These are phyloP conservation scores for Pycnococcus provasolii DNA, from an alignment of 139 green algal genomes.

Conservation along the genomic window DNA sequence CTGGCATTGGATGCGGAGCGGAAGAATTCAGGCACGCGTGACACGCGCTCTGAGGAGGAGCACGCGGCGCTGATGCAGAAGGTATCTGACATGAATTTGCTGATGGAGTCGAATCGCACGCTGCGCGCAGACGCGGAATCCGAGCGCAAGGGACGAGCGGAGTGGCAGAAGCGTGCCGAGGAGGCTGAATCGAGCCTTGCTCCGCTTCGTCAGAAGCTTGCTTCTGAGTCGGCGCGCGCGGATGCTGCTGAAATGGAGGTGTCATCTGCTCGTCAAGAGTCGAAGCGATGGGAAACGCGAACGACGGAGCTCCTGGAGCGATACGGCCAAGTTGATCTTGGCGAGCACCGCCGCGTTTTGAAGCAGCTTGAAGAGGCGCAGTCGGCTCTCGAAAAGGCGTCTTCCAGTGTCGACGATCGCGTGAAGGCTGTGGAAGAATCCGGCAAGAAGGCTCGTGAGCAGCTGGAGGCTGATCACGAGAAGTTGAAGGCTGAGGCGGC, in stretches of 20 bases:
- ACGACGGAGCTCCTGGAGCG: conserved; percentile 17
- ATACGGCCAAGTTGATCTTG: conserved; percentile 25
- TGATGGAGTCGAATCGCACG: no score
- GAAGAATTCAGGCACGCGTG: no score
- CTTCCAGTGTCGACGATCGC: background rate
- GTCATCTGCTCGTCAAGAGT: background rate
- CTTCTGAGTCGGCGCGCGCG: background rate
- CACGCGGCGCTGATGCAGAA: no score
- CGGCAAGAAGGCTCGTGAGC: background rate
- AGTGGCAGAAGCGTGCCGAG: background rate
- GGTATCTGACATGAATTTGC: no score
- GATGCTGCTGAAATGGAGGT: conserved; percentile 3
- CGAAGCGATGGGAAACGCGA: conserved; percentile 21
- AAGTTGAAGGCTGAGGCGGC: background rate
- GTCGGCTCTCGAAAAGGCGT: background rate
- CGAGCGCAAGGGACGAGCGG: no score
- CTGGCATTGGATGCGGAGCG: no score
- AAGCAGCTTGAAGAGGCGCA: conserved; percentile 2
- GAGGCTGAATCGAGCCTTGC: conserved; percentile 5
- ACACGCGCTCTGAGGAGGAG: no score
- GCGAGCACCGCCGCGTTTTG: conserved; percentile 9
- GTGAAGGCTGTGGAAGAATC: background rate
- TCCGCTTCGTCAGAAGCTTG: no score
- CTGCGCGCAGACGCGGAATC: no score
- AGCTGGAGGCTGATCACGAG: conserved; percentile 1